A percentile compares a stretch with the other conserved stretches of the same genome.
phyloP scores from a whole-genome alignment of 306 rosid genomes.

The Canavalia ensiformis region DNA sequence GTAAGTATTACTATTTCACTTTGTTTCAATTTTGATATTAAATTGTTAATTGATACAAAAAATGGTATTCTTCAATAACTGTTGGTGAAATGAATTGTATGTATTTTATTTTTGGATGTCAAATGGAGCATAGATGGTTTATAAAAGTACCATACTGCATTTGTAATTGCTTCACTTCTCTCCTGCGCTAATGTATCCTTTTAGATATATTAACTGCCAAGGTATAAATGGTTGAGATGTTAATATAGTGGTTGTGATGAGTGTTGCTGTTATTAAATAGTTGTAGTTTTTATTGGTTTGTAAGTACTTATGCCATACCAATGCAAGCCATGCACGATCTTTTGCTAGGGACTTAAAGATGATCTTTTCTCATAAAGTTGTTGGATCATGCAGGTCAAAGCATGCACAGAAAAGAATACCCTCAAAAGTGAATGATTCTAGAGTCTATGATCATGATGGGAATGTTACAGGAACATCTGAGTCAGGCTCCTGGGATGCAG shows the following conservation, averaged over 20 bases:
- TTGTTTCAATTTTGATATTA: conserved; percentile 39
- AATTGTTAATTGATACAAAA: conserved; percentile 2
- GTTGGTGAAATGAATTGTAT: conserved; percentile 12
- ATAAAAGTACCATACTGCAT: conserved; percentile 10
- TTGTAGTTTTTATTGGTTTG: conserved; percentile 1
- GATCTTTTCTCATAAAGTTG: conserved; percentile 27
- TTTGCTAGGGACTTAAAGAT: not conserved
- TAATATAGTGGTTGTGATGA: not conserved
- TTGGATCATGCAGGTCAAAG: conserved; percentile 65
- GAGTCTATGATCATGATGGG: conserved; percentile 59
- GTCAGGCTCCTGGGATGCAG: conserved; percentile 80
- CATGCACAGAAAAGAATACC: conserved; percentile 56
- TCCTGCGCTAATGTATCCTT: not conserved
- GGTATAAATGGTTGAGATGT: conserved; percentile 11
- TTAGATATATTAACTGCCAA: not conserved
- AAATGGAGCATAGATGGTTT: conserved; percentile 4
- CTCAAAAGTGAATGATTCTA: conserved; percentile 59
- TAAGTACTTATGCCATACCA: not conserved
- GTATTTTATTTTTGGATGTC: not conserved
- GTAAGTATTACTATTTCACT: conserved; percentile 7
- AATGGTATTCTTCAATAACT: not conserved
- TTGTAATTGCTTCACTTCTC: conserved; percentile 4
- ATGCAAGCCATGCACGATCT: conserved; percentile 1
- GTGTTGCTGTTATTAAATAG: not conserved
- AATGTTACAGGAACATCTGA: conserved; percentile 73